phyloP scores from a whole-genome alignment of 2,329 filamentous ascomycete genomes.

The Botrytis tulipae region DNA sequence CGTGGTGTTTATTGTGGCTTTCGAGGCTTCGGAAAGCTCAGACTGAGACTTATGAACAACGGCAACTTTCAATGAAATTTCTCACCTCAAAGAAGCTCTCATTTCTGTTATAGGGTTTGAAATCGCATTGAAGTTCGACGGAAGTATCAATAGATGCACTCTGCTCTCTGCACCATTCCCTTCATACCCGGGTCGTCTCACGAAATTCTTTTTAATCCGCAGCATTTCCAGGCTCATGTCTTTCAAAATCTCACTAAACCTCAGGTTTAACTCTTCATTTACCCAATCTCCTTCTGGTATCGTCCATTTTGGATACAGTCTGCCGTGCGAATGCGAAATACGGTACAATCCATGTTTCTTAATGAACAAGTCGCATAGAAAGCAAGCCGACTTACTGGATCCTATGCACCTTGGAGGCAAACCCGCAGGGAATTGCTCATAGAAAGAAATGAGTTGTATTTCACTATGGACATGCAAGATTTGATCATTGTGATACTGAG shows the following conservation, averaged over 20 bases:
- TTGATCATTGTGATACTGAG: background rate
- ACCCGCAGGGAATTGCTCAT: slow-evolving; percentile 11
- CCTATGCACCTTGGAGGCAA: slow-evolving; percentile 22
- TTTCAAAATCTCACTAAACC: background rate
- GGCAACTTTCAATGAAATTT: background rate
- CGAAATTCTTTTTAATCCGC: background rate
- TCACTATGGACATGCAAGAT: slow-evolving; percentile 46
- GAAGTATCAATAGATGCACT: background rate
- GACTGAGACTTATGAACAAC: background rate
- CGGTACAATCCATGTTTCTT: slow-evolving; percentile 22
- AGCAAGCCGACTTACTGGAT: slow-evolving; percentile 28
- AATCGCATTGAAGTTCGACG: background rate
- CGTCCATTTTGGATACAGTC: slow-evolving; percentile 22
- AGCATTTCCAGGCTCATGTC: background rate
- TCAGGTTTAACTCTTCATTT: background rate
- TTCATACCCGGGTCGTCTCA: background rate
- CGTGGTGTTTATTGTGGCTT: background rate
- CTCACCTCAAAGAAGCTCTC: background rate
- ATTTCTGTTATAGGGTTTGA: background rate
- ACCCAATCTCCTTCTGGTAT: slow-evolving; percentile 19
- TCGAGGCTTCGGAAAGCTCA: background rate
- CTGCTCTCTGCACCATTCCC: background rate
- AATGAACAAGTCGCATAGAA: slow-evolving; percentile 26
- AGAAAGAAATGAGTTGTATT: slow-evolving; percentile 44
- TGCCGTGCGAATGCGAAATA: slow-evolving; percentile 24